phyloP scores from a whole-genome alignment of 768 basidiomycete genomes.

The Asterophora lycoperdoides region DNA sequence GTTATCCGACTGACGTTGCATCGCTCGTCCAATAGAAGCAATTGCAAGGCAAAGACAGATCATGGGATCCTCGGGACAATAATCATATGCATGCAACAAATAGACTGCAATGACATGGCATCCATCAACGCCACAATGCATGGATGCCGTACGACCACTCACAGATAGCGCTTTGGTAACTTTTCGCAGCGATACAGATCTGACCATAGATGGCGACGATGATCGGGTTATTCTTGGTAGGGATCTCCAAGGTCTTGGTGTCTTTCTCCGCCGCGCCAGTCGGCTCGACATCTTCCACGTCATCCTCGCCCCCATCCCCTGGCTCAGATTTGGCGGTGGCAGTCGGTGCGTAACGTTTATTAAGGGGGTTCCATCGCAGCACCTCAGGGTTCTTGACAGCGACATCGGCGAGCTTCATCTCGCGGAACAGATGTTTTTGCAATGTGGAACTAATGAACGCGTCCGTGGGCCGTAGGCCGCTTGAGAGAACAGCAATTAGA shows the following conservation, averaged over 20 bases:
- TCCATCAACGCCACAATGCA: not conserved
- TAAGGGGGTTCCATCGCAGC: constrained; percentile 57
- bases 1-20: constrained; percentile 94
- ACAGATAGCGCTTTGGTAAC: constrained; percentile 92
- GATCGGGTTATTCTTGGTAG: constrained; percentile 69
- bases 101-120: constrained; percentile 66
- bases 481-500: constrained; percentile 66
- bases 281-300: constrained; percentile 26
- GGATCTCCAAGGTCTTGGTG: constrained; percentile 33
- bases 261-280: constrained; percentile 14
- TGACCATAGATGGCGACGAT: constrained; percentile 76
- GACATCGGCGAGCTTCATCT: constrained; percentile 65
- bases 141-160: constrained; percentile 25
- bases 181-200: constrained; percentile 77
- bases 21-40: constrained; percentile 83
- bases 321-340: constrained; percentile 35
- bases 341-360: constrained; percentile 52
- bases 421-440: constrained; percentile 81
- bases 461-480: constrained; percentile 66
- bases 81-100: constrained; percentile 82
- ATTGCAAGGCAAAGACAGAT: constrained; percentile 80
- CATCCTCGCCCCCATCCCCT: constrained; percentile 36
- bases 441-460: constrained; percentile 74
- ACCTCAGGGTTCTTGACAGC: constrained; percentile 60
- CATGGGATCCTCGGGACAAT: constrained; percentile 79